Percentiles rank a stretch among this genome's conserved stretches.
Conservation (phyloP, 129 eudicot genomes). For the Silybum marianum region DNA sequence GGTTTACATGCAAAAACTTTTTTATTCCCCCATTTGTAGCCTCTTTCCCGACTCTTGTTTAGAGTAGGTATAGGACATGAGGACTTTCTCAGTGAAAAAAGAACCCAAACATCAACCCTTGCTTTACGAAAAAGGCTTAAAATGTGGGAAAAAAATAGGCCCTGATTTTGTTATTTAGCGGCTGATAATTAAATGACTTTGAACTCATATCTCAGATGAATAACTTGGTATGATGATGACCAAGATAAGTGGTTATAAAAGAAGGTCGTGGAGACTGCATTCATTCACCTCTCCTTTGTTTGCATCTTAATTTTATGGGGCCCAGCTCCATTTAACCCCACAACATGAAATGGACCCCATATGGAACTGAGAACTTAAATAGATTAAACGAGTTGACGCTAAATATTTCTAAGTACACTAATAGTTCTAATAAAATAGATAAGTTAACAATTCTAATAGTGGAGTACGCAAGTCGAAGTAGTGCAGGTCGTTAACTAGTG, state of each 20-base stretch:
- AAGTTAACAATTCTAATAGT: background rate
- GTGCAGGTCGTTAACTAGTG: background rate
- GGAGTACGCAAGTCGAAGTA: background rate
- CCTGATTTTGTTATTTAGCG: background rate
- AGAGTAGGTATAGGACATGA: background rate
- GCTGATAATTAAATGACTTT: background rate
- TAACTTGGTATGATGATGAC: conserved; percentile 13
- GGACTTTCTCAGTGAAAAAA: background rate
- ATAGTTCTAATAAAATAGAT: background rate
- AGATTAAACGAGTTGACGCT: background rate
- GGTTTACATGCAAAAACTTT: background rate
- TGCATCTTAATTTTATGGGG: background rate
- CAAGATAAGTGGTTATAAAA: background rate
- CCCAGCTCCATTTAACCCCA: background rate
- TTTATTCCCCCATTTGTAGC: background rate
- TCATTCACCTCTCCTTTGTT: background rate
- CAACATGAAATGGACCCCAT: background rate
- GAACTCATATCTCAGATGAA: background rate
- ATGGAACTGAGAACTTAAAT: background rate
- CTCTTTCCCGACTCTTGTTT: background rate
- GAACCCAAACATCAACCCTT: background rate
- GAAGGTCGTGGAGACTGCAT: background rate
- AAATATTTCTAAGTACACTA: background rate
- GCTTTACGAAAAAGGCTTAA: background rate
- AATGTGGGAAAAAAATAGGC: background rate